A percentile compares a stretch with the other conserved stretches of the same genome.
Evolutionary conservation across 805 yeast species (phyloP).

Genomic region (Yarrowia sp.): DNA sequence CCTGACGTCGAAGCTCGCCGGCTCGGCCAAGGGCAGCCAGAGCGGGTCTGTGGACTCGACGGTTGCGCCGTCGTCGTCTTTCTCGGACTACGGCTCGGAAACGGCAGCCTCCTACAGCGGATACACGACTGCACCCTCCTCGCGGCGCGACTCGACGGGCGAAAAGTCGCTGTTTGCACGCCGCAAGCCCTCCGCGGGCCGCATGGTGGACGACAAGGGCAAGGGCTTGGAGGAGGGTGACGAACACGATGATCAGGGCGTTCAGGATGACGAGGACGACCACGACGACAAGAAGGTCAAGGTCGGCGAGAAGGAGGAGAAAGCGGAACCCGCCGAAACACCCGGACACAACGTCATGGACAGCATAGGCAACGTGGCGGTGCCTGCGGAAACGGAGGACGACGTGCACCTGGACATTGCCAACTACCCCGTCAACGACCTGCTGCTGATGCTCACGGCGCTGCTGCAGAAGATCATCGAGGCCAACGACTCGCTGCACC

Average conservation of each 20-base stretch:
- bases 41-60: neutral
- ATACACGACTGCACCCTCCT: conserved; percentile 11
- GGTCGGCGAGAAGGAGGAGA: neutral
- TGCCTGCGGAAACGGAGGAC: conserved; percentile 1
- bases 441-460: conserved; percentile 81
- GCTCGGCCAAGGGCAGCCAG: conserved; percentile 38
- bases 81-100: neutral
- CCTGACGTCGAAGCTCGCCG: conserved; percentile 27
- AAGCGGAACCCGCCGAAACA: neutral
- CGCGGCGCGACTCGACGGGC: conserved; percentile 22
- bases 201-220: conserved; percentile 17
- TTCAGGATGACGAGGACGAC: neutral
- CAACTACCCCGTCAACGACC: conserved; percentile 74
- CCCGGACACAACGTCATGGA: neutral
- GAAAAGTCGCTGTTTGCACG: conserved; percentile 28
- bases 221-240: neutral
- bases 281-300: conserved; percentile 12
- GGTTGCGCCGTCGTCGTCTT: neutral
- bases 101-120: conserved; percentile 12
- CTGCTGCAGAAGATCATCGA: conserved; percentile 82
- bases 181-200: conserved; percentile 27
- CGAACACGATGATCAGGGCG: neutral
- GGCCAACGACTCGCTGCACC: conserved; percentile 81
- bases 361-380: conserved; percentile 3
- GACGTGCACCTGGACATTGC: conserved; percentile 58